Base-by-base conservation (phyloP, 2,329 filamentous ascomycete species). In the Ophiosphaerella narmari region DNA sequence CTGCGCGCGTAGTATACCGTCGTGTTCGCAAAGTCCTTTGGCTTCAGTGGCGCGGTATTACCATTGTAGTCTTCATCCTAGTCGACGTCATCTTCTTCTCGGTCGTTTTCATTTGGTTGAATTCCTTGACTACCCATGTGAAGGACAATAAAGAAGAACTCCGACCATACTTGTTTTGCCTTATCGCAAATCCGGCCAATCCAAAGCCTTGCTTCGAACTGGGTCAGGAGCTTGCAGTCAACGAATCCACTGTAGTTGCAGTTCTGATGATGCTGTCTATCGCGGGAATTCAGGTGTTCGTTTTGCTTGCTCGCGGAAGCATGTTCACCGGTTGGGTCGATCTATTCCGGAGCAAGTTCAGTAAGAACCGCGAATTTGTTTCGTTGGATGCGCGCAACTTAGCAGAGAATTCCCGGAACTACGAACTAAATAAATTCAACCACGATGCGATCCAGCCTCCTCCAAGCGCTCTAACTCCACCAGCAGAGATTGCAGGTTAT, bases 11-110 rank as follows among this genome's bases (percentile, higher is more conserved):
- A 66, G 90, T 95, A 2, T 97, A 95, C 70, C 86, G 89, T 56
- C 86, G 94, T 62, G 84, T 99, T 33, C 86, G 86, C 57, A 88
- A 91, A 60, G 91, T 97, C 14, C 83, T 99, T 33, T 86, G 89
- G 69, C 83, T 97, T 4, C 94, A 99, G 74, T 99, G 94, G 94
- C 85, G 93, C 62, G 93, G 92, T 38, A 93, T 97, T 52, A 84
- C 86, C 37, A 90, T 97, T 53, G 91, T 97, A 12, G 79, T 95
- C 44, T 88, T 97, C 69, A 96, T 97, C 61, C 83, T 97, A 50
- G 83, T 85, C 52, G 92, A 97, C 70, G 91, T 97, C 55, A 86
- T 97, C 65, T 96, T 96, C 80, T 97, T 97, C 74, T 87, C 92
- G 2, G 80, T 96, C 39, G 83, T 96, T 46, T 97, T 97, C 69